Conservation (phyloP, 2,329 filamentous ascomycete species). For the Fusarium brevicatenulatum region DNA sequence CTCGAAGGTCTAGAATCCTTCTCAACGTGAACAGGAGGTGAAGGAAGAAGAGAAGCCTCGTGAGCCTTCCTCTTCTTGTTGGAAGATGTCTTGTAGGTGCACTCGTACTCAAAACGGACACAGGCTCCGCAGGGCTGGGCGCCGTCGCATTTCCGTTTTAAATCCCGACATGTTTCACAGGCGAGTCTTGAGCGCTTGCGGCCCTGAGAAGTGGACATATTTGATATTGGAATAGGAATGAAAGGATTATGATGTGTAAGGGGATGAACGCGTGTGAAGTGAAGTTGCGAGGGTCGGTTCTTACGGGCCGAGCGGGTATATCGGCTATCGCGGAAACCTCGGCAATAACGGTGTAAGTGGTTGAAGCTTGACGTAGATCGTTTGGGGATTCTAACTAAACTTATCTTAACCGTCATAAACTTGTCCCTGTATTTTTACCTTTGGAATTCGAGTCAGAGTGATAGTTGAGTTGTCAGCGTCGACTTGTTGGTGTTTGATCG, state of each 20-base stretch:
- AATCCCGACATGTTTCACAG: conserved; percentile 62
- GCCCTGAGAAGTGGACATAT: conserved; percentile 35
- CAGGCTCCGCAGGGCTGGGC: conserved; percentile 63
- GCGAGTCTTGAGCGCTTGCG: conserved; percentile 56
- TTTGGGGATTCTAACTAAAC: background rate
- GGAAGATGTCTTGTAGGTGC: conserved; percentile 53
- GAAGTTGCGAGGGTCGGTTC: conserved; percentile 8
- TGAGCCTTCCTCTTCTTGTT: conserved; percentile 22
- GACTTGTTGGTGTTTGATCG: fast-evolving
- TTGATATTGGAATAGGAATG: background rate
- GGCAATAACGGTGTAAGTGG: background rate
- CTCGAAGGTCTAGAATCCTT: background rate
- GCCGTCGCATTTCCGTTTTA: conserved; percentile 67
- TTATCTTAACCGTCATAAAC: no score
- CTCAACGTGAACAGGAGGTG: conserved; percentile 1
- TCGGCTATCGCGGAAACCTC: conserved; percentile 14
- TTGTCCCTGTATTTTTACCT: background rate
- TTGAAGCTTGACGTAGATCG: background rate
- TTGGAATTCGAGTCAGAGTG: fast-evolving
- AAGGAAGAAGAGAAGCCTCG: background rate
- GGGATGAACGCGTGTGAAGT: background rate
- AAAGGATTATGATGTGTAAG: background rate
- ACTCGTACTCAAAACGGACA: conserved; percentile 63
- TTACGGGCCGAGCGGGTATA: conserved; percentile 25
- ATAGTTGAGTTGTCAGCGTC: background rate